These are phyloP conservation scores for Fusarium paranaense DNA, from an alignment of 2,329 filamentous ascomycete genomes.

Conservation along the genomic window DNA sequence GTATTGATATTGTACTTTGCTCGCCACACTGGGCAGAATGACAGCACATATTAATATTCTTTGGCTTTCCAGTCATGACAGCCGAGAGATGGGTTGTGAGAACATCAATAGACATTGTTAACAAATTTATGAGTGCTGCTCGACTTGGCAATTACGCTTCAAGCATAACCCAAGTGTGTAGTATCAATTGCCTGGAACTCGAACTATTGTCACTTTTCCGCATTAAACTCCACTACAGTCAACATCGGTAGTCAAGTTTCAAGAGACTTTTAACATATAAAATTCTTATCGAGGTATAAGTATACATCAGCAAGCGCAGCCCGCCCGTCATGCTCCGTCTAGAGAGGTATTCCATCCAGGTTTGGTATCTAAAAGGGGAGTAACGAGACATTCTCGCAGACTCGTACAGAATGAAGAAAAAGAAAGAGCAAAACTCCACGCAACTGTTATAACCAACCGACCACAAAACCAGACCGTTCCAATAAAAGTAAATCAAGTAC, in stretches of 20 bases:
- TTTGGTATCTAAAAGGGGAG: conserved; percentile 39
- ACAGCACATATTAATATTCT: too few species aligned
- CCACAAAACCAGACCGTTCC: conserved; percentile 2
- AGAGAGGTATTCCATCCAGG: conserved; percentile 35
- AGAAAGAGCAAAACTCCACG: conserved; percentile 10
- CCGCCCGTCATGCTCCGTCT: conserved; percentile 23
- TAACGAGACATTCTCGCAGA: conserved; percentile 24
- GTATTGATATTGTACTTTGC: background rate
- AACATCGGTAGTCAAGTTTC: background rate
- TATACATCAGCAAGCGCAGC: conserved; percentile 29
- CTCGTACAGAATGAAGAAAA: conserved; percentile 14
- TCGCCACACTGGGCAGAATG: background rate
- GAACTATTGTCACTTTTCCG: background rate
- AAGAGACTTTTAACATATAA: background rate
- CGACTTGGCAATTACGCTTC: background rate
- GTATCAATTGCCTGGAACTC: background rate
- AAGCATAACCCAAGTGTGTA: background rate
- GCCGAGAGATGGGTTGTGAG: background rate
- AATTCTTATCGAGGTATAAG: conserved; percentile 29
- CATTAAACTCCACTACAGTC: background rate
- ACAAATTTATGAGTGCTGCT: background rate
- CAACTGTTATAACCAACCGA: background rate
- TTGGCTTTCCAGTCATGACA: background rate
- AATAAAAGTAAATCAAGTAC: background rate
- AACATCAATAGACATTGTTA: background rate